Evolutionary conservation across 768 basidiomycete species (phyloP).

Genomic region (Tylopilus sp.): DNA sequence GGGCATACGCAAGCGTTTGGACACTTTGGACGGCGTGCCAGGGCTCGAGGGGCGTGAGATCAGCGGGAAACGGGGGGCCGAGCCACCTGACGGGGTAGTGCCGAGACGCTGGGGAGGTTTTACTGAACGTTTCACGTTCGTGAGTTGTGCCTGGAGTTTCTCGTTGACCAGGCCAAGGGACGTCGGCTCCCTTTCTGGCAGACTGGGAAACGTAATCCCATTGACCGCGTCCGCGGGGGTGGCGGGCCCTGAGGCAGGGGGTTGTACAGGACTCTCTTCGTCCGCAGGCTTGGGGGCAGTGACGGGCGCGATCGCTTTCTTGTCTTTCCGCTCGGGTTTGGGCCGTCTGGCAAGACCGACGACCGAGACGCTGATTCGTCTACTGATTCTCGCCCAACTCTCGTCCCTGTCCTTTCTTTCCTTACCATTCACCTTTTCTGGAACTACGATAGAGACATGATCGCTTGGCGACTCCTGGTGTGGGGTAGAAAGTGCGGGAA

Average conservation of each 20-base stretch:
- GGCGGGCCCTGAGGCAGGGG: slow-evolving; percentile 5
- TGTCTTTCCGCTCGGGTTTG: slow-evolving; percentile 38
- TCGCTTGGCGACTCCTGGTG: slow-evolving; percentile 18
- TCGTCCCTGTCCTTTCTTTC: slow-evolving; percentile 40
- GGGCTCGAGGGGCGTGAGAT: slow-evolving; percentile 31
- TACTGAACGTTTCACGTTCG: slow-evolving; percentile 26
- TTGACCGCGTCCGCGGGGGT: slow-evolving; percentile 4
- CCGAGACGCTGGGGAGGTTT: slow-evolving; percentile 18
- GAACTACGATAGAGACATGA: slow-evolving; percentile 36
- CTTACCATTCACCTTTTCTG: slow-evolving; percentile 33
- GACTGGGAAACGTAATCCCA: slow-evolving; percentile 4
- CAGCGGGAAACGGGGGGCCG: slow-evolving; percentile 19
- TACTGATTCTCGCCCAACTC: slow-evolving; percentile 61
- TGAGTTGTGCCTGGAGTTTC: slow-evolving; percentile 22
- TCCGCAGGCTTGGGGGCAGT: slow-evolving; percentile 30
- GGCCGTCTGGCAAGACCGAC: slow-evolving; percentile 41
- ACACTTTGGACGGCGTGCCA: slow-evolving; percentile 32
- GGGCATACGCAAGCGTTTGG: slow-evolving; percentile 45
- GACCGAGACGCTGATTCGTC: slow-evolving; percentile 60
- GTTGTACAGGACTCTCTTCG: slow-evolving; percentile 10
- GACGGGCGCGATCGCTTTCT: slow-evolving; percentile 18
- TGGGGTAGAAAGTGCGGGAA: not conserved
- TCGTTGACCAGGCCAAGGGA: slow-evolving; percentile 27
- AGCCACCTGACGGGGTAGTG: slow-evolving; percentile 19
- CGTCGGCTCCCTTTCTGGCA: slow-evolving; percentile 17